Evolutionary conservation across 2,329 filamentous ascomycete species (phyloP), one percentile per base, ranked within the genome.

Genomic region (Gnomoniopsis sp.): DNA sequence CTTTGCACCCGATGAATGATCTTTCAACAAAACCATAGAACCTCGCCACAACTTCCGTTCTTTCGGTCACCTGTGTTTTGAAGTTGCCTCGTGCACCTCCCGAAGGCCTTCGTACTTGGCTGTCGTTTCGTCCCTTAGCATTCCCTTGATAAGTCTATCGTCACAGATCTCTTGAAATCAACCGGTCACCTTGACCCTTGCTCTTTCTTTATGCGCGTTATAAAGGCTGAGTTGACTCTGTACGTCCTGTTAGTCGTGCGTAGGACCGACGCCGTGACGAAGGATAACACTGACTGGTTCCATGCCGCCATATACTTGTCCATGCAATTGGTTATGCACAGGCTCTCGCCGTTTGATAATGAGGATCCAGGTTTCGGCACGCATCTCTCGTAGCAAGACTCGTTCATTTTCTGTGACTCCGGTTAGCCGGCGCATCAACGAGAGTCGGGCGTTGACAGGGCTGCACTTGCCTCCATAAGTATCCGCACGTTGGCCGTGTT

Each of bases 301-400:
- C 90, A 93, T 12, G 88, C 83, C 34, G 81, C 77, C 80, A 93
- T 90, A 79, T 93, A 93, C 75, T 93, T 93, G 68, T 93, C 89
- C 85, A 92, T 90, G 78, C 90, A 93, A 61, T 82, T 79, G 21
- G 83, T 89, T 69, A 90, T 81, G 77, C 90, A 93, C 22, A 82
- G 79, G 69, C 85, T 79, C 72, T 93, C 90, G 74, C 81, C 74
- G 73, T 80, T 83, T 52, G 86, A 87, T 57, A 93, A 75, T 55
- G 84, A 85, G 52, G 79, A 72, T 59, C 88, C 87, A 55, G 90
- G 88, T 69, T 88, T 86, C 52, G 88, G 80, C 17, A 93, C 77
- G 74, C 90, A 93, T 72, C 86, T 87, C 49, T 90, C 84, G 77
- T 91, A 93, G 79, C 90, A 93, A 75, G 88, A 86, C 67, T 89